These are phyloP conservation scores for Protomyces inouyei DNA, from an alignment of 1,139 yeast species.

Conservation along the genomic window DNA sequence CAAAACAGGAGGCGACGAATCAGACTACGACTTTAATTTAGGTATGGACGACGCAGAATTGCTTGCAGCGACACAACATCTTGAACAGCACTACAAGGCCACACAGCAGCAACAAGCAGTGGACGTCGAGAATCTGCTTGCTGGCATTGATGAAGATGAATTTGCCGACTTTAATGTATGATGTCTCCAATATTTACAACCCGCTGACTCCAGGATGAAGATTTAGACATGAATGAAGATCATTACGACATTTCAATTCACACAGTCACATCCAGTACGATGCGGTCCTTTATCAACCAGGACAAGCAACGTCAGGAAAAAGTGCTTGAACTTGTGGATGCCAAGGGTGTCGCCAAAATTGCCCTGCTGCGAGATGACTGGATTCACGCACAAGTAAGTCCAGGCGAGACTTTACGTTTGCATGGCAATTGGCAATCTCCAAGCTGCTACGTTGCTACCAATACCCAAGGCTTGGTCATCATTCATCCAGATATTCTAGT, in stretches of 20 bases:
- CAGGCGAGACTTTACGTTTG: constrained; percentile 5
- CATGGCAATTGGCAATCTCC: constrained; percentile 10
- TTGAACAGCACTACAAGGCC: background rate
- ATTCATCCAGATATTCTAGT: constrained; percentile 79
- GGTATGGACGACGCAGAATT: background rate
- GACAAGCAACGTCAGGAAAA: background rate
- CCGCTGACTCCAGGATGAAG: background rate
- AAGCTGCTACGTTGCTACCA: background rate
- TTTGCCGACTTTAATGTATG: constrained; percentile 21
- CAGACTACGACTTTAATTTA: background rate
- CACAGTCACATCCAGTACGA: background rate
- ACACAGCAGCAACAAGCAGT: background rate
- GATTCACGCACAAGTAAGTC: background rate
- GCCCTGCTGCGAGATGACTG: constrained; percentile 10
- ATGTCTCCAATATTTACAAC: background rate
- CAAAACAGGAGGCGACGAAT: background rate
- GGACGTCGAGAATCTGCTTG: constrained; percentile 1
- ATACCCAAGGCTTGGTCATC: constrained; percentile 46
- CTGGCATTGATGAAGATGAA: constrained; percentile 17
- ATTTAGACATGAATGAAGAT: background rate
- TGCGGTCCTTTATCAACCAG: background rate
- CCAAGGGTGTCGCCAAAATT: background rate
- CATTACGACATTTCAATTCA: constrained; percentile 7
- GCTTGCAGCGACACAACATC: background rate
- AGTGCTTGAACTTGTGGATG: background rate